These are phyloP conservation scores for Cordyceps tenuipes DNA, from an alignment of 2,329 filamentous ascomycete genomes.

Conservation along the genomic window DNA sequence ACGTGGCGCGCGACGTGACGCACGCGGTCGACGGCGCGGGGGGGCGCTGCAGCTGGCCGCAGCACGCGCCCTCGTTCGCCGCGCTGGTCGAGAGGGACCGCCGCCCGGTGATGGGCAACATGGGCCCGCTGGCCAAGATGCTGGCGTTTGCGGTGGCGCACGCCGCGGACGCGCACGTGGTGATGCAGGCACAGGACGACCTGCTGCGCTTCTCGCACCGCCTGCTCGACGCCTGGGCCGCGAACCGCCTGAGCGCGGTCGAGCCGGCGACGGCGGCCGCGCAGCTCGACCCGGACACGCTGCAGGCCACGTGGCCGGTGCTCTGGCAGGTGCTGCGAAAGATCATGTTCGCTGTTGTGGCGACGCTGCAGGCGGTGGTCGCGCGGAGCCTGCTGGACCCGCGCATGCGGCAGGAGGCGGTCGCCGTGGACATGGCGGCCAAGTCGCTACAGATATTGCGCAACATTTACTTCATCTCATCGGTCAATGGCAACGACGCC, in stretches of 20 bases:
- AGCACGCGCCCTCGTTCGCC: constrained; percentile 50
- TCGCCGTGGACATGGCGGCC: constrained; percentile 57
- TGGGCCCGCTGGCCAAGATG: constrained; percentile 59
- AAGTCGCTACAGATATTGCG: constrained; percentile 67
- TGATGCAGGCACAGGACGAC: constrained; percentile 49
- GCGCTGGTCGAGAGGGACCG: constrained; percentile 50
- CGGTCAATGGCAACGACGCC: constrained; percentile 59
- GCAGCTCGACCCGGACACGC: constrained; percentile 56
- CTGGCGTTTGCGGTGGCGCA: constrained; percentile 56
- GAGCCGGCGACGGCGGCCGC: constrained; percentile 58
- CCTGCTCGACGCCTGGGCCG: constrained; percentile 64
- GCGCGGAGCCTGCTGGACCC: constrained; percentile 51
- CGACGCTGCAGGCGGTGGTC: constrained; percentile 65
- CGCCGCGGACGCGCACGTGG: constrained; percentile 33
- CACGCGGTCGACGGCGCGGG: constrained; percentile 27
- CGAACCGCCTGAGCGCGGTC: constrained; percentile 63
- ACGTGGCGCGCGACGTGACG: constrained; percentile 59
- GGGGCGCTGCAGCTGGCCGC: constrained; percentile 54
- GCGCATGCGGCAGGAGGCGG: constrained; percentile 32
- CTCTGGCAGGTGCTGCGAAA: constrained; percentile 71
- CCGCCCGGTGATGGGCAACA: constrained; percentile 54
- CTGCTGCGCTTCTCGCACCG: constrained; percentile 59
- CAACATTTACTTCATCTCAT: constrained; percentile 74
- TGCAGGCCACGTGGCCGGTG: constrained; percentile 57
- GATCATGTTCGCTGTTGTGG: constrained; percentile 65